phyloP scores from a whole-genome alignment of 495 filamentous ascomycete species.

The Tuber magnatum region DNA sequence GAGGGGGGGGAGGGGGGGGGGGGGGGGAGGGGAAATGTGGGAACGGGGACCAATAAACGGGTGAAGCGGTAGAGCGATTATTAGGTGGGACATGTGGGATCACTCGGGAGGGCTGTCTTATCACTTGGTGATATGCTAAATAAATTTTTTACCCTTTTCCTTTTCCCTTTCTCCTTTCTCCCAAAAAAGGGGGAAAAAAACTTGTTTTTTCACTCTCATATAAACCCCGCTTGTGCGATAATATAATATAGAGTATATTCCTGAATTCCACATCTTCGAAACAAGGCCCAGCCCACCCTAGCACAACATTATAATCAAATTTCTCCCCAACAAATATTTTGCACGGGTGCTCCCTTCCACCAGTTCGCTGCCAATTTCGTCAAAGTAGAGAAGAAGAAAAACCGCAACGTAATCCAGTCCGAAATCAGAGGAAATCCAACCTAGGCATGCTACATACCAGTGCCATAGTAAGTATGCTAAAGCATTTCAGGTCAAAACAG shows the following conservation, averaged over 20 bases:
- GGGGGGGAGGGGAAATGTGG: conserved; percentile 6
- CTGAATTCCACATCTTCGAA: neutral
- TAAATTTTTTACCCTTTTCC: neutral
- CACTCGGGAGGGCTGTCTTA: neutral
- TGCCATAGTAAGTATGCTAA: neutral
- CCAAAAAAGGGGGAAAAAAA: too few relatives aligned
- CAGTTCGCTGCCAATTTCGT: neutral
- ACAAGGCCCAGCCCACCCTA: neutral
- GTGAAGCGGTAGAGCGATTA: neutral
- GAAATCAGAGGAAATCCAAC: neutral
- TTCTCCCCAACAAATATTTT: neutral
- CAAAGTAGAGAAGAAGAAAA: neutral
- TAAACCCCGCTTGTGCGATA: neutral
- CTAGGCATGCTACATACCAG: neutral
- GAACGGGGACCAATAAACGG: neutral
- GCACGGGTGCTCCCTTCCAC: neutral
- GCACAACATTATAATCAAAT: neutral
- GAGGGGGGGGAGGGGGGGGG: conserved; percentile 73
- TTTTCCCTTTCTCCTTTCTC: neutral
- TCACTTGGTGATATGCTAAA: neutral
- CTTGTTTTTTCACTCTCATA: neutral
- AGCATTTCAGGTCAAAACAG: neutral
- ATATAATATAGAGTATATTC: neutral
- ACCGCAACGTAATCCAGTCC: neutral
- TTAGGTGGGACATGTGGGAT: neutral